phyloP scores from a whole-genome alignment of 2,329 filamentous ascomycete species.

The Aquanectria penicillioides region DNA sequence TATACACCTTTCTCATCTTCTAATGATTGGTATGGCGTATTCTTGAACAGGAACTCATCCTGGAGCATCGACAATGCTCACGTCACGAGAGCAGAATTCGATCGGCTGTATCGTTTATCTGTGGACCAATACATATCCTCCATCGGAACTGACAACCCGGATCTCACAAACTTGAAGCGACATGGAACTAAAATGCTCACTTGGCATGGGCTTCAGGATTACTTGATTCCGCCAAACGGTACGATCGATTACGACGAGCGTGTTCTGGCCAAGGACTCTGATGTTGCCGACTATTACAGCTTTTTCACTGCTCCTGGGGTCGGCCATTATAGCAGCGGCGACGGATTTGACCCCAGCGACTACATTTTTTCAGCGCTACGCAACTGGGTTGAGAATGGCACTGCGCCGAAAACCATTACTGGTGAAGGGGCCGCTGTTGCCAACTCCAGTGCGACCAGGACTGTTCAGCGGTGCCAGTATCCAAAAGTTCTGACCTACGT shows the following conservation, averaged over 20 bases:
- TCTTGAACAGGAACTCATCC: not conserved
- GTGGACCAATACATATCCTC: slow-evolving; percentile 5
- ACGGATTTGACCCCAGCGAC: not conserved
- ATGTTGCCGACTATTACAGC: slow-evolving; percentile 11
- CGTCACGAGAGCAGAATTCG: not conserved
- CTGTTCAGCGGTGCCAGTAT: not conserved
- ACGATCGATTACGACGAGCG: slow-evolving; percentile 7
- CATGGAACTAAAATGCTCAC: slow-evolving; percentile 52
- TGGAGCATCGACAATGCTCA: not conserved
- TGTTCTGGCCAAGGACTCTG: not conserved
- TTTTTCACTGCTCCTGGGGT: slow-evolving; percentile 11
- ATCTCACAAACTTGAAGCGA: slow-evolving; percentile 40
- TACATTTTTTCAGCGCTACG: not conserved
- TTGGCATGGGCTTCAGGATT: slow-evolving; percentile 47
- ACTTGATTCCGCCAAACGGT: not conserved
- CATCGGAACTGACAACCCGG: slow-evolving; percentile 40
- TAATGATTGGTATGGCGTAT: not conserved
- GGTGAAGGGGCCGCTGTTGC: not conserved
- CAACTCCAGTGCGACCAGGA: not conserved
- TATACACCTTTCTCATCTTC: not conserved
- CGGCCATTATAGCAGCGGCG: slow-evolving; percentile 6
- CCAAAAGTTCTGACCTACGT: not conserved
- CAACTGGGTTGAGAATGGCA: slow-evolving; percentile 15
- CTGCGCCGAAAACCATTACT: slow-evolving; percentile 1
- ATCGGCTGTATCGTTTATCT: not conserved